Conservation (phyloP, 2,329 filamentous ascomycete species). For the Xylariaceae sp. region DNA sequence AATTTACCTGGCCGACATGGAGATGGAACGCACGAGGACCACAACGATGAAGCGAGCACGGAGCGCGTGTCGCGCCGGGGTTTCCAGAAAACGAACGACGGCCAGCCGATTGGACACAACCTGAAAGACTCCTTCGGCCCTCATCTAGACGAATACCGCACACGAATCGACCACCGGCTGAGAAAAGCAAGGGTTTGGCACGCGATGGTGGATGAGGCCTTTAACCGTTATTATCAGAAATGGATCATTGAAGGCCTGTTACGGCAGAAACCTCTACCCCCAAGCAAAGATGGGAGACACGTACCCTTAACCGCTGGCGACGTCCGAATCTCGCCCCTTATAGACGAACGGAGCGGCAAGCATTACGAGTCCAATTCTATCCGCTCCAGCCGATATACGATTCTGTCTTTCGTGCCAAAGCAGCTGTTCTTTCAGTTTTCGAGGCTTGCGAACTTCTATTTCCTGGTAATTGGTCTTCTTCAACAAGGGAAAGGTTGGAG, state of each 20-base stretch:
- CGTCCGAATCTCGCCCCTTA: slow-evolving; percentile 43
- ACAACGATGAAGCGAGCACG: neutral
- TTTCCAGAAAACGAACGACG: too few relatives aligned
- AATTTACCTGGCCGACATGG: neutral
- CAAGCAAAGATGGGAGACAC: slow-evolving; percentile 72
- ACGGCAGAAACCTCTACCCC: slow-evolving; percentile 70
- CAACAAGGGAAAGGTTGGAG: slow-evolving; percentile 81
- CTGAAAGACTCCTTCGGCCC: neutral
- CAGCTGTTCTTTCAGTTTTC: slow-evolving; percentile 87
- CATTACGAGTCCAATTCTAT: slow-evolving; percentile 68
- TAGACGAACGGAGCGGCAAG: slow-evolving; percentile 58
- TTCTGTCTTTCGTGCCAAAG: slow-evolving; percentile 84
- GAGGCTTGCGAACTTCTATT: slow-evolving; percentile 86
- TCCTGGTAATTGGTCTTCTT: slow-evolving; percentile 81
- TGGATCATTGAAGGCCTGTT: slow-evolving; percentile 58
- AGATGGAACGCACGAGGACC: neutral
- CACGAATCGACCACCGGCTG: slow-evolving; percentile 7
- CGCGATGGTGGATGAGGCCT: neutral
- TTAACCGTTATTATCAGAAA: slow-evolving; percentile 45
- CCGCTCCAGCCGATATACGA: slow-evolving; percentile 81
- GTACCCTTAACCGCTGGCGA: slow-evolving; percentile 50
- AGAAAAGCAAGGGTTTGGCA: slow-evolving; percentile 17
- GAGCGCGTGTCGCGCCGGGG: neutral
- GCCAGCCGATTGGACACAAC: neutral
- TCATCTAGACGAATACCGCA: slow-evolving; percentile 2